Percentiles rank a stretch among this genome's conserved stretches.
These are phyloP conservation scores for Schizophyllum commune DNA, from an alignment of 1,284 basidiomycete genomes.

Conservation along the genomic window DNA sequence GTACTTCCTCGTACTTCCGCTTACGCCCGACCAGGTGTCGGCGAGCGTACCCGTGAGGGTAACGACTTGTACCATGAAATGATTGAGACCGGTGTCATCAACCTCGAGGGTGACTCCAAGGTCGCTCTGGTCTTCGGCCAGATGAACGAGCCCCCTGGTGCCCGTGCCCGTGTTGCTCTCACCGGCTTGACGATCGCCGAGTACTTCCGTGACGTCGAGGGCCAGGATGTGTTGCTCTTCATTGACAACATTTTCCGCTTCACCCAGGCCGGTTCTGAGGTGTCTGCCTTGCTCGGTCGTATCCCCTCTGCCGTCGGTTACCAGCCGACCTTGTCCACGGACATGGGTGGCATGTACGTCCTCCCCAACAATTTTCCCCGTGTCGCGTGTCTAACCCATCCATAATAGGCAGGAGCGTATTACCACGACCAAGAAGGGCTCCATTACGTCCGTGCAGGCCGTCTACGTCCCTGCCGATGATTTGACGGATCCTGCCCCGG, in stretches of 20 bases:
- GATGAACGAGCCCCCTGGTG: conserved; percentile 99
- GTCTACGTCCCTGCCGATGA: conserved; percentile 99
- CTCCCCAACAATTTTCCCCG: not conserved
- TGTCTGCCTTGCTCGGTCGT: conserved; percentile 99
- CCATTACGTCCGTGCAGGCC: conserved; percentile 98
- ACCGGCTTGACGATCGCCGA: conserved; percentile 99
- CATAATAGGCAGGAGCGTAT: conserved; percentile 86
- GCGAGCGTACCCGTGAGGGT: conserved; percentile 99
- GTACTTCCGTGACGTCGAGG: conserved; percentile 99
- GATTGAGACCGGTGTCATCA: conserved; percentile 99
- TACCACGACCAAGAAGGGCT: conserved; percentile 99
- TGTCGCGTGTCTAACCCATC: conserved; percentile 10
- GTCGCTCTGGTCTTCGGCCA: conserved; percentile 99
- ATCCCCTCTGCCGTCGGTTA: conserved; percentile 99
- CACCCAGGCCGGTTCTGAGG: conserved; percentile 99
- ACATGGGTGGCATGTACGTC: conserved; percentile 98
- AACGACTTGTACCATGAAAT: conserved; percentile 99
- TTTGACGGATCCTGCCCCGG: conserved; percentile 99
- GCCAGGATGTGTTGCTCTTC: conserved; percentile 99
- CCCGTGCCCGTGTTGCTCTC: conserved; percentile 98
- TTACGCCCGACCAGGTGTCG: conserved; percentile 63
- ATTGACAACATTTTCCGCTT: conserved; percentile 99
- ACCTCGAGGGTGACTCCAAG: conserved; percentile 97
- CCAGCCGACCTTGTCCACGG: conserved; percentile 98
- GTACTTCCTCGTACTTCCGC: conserved; percentile 3